Conservation (phyloP, 805 yeast species). For the Yarrowia yakushimensis region DNA sequence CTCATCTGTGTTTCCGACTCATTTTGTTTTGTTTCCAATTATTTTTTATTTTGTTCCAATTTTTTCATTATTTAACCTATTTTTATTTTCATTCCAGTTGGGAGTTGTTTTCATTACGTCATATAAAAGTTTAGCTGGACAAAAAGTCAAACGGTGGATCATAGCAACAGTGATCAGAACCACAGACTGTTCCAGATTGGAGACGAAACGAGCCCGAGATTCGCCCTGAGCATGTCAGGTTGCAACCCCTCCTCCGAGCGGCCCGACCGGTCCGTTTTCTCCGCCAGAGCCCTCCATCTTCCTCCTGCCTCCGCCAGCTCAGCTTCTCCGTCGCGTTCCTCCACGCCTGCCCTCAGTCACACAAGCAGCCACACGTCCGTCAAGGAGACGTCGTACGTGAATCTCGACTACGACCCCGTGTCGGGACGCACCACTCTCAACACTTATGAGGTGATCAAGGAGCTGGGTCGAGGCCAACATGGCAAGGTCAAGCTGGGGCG, state of each 20-base stretch:
- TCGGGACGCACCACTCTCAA: slow-evolving; percentile 77
- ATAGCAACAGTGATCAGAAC: slow-evolving; percentile 12
- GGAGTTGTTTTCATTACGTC: slow-evolving; percentile 19
- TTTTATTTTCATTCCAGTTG: too few relatives aligned
- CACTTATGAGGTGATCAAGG: slow-evolving; percentile 81
- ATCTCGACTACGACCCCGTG: slow-evolving; percentile 84
- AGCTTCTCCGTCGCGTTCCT: background rate
- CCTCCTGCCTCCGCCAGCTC: background rate
- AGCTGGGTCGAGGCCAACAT: slow-evolving; percentile 94
- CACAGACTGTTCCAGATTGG: too few relatives aligned
- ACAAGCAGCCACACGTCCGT: slow-evolving; percentile 42
- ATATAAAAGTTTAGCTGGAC: slow-evolving; percentile 16
- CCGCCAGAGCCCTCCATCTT: background rate
- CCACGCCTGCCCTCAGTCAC: background rate
- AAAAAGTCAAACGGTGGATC: slow-evolving; percentile 20
- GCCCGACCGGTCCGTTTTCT: background rate
- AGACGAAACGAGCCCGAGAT: too few relatives aligned
- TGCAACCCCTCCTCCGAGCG: background rate
- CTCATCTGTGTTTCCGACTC: too few relatives aligned
- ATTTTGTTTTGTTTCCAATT: too few relatives aligned
- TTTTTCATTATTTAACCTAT: too few relatives aligned
- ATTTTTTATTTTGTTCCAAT: too few relatives aligned
- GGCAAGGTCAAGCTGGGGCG: slow-evolving; percentile 94
- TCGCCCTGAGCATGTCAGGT: background rate
- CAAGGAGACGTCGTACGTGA: slow-evolving; percentile 77